Conservation (phyloP, 306 rosid species). For the Abrus precatorius region DNA sequence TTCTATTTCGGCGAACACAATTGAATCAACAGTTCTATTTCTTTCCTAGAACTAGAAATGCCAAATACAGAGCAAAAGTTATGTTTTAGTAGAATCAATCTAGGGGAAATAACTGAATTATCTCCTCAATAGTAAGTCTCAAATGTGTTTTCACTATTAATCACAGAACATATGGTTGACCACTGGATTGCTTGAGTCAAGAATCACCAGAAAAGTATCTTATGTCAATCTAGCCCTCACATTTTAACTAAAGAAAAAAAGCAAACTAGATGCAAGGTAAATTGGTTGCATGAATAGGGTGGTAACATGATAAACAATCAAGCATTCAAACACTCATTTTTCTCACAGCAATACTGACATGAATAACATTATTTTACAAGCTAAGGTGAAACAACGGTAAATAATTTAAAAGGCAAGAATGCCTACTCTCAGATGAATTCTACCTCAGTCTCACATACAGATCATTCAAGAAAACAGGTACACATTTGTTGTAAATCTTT, state of each 20-base stretch:
- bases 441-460: background rate
- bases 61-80: background rate
- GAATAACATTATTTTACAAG: background rate
- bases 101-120: background rate
- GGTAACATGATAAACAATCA: background rate
- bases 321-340: background rate
- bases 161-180: background rate
- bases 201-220: background rate
- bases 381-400: background rate
- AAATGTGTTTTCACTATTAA: slow-evolving; percentile 13
- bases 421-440: slow-evolving; percentile 5
- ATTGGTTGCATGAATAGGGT: background rate
- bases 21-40: slow-evolving; percentile 18
- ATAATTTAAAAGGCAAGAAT: slow-evolving; percentile 8
- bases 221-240: no score
- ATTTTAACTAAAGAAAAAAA: no score
- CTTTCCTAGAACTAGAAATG: slow-evolving; percentile 12
- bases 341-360: background rate
- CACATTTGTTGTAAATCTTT: slow-evolving; percentile 37
- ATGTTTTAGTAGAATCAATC: background rate
- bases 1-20: slow-evolving; percentile 1
- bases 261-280: no score
- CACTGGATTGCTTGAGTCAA: background rate
- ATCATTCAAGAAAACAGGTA: background rate
- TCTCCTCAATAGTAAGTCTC: background rate